Evolutionary conservation across 106 monocot genomes (phyloP).

Genomic region (Xerophyta viscosa): DNA sequence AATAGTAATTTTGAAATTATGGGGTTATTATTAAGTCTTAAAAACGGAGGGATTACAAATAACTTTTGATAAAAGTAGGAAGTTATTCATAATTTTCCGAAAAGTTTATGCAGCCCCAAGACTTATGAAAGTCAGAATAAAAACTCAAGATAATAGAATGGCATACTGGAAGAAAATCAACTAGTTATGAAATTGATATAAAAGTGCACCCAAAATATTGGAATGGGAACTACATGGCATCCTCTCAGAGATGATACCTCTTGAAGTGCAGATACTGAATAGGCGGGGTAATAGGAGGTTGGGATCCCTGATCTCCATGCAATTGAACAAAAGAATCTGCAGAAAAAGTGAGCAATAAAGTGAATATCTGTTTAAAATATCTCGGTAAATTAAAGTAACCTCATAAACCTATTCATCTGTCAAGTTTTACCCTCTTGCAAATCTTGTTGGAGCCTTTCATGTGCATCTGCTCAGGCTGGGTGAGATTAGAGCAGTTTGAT

Average conservation of each 20-base stretch:
- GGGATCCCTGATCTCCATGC: conserved; percentile 91
- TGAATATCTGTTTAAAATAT: background rate
- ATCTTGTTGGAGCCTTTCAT: conserved; percentile 21
- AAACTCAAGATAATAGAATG: no score
- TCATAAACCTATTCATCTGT: background rate
- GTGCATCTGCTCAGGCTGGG: background rate
- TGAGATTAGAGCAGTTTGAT: background rate
- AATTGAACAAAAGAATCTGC: conserved; percentile 92
- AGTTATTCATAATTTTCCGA: no score
- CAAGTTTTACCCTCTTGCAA: conserved; percentile 34
- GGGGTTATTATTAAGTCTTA: no score
- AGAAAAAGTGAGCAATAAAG: conserved; percentile 2
- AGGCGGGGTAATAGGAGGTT: conserved; percentile 61
- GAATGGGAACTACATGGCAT: no score
- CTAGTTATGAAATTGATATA: no score
- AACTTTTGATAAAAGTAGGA: no score
- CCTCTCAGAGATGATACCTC: conserved; percentile 42
- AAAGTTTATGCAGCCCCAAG: no score
- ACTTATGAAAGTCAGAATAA: no score
- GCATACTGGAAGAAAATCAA: no score
- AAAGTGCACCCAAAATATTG: no score
- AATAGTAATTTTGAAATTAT: no score
- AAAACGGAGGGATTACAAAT: no score
- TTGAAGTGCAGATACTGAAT: conserved; percentile 38
- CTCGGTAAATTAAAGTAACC: background rate